These are phyloP conservation scores for Geranium brycei DNA, from an alignment of 345 rosid genomes.

Conservation along the genomic window DNA sequence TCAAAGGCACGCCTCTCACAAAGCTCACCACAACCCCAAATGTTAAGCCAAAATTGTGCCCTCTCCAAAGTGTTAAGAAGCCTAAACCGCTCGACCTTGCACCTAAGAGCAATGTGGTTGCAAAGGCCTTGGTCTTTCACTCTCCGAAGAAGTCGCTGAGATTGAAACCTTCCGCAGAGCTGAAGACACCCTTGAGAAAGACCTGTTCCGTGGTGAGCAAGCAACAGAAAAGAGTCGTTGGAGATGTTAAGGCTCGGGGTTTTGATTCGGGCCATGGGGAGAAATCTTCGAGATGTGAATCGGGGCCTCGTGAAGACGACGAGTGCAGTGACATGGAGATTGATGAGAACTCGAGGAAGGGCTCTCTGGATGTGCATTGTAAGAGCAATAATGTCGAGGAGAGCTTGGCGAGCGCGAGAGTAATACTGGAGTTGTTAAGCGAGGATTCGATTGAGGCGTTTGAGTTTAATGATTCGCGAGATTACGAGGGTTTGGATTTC, in stretches of 20 bases:
- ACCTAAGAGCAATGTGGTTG: constrained; percentile 29
- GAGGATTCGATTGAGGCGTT: constrained; percentile 8
- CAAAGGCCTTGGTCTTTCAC: constrained; percentile 61
- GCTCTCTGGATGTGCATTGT: constrained; percentile 12
- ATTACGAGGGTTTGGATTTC: too few relatives aligned
- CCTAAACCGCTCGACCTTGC: constrained; percentile 25
- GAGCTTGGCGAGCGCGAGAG: background rate
- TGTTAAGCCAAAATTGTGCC: constrained; percentile 35
- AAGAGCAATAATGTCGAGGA: constrained; percentile 7
- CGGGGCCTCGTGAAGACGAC: constrained; percentile 17
- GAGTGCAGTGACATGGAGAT: constrained; percentile 18
- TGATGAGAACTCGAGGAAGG: constrained; percentile 22
- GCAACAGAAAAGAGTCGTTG: constrained; percentile 7
- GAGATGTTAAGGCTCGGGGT: constrained; percentile 16
- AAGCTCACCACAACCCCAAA: constrained; percentile 33
- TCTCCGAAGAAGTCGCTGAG: constrained; percentile 66
- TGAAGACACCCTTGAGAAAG: constrained; percentile 31
- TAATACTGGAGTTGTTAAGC: background rate
- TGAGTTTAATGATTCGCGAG: background rate
- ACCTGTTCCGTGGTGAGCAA: constrained; percentile 53
- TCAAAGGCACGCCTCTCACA: constrained; percentile 17
- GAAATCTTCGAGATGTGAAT: constrained; percentile 5
- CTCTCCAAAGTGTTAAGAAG: constrained; percentile 50
- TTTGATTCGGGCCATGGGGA: constrained; percentile 4
- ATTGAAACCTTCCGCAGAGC: constrained; percentile 41